These are phyloP conservation scores for Cnidoscolus chayamansa DNA, from an alignment of 441 rosid genomes.

Conservation along the genomic window DNA sequence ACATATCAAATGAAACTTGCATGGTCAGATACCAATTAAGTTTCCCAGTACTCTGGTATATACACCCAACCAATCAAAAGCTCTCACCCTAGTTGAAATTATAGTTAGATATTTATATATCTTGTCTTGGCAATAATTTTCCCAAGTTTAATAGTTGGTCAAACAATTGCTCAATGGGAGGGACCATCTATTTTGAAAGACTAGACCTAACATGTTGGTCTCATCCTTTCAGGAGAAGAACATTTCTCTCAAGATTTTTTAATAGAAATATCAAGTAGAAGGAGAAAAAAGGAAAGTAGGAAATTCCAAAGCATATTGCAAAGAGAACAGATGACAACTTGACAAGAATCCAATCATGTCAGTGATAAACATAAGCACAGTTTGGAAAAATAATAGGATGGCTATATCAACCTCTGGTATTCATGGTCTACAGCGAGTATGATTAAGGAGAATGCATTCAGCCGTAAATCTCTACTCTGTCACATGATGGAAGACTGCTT, in stretches of 20 bases:
- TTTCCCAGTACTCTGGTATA: not conserved
- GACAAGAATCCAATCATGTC: not conserved
- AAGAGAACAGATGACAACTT: not conserved
- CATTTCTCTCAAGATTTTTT: too few species aligned
- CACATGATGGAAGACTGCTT: not conserved
- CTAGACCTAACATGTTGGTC: not conserved
- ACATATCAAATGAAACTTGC: not conserved
- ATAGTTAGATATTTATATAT: too few species aligned
- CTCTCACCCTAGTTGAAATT: too few species aligned
- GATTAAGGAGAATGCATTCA: slow-evolving; percentile 1
- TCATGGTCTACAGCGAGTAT: not conserved
- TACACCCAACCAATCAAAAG: too few species aligned
- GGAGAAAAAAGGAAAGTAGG: not conserved
- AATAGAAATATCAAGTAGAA: not conserved
- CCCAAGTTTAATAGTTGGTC: not conserved
- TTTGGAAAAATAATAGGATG: slow-evolving; percentile 4
- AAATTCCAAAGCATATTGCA: not conserved
- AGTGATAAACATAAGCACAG: not conserved
- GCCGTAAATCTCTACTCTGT: slow-evolving; percentile 17
- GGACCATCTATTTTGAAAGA: not conserved
- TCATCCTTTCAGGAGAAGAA: too few species aligned
- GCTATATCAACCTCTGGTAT: not conserved
- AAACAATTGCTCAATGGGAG: not conserved
- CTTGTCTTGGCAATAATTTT: too few species aligned
- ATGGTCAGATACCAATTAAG: not conserved